Conservation (phyloP, 495 filamentous ascomycete genomes). For the Aspergillus saccharolyticus region DNA sequence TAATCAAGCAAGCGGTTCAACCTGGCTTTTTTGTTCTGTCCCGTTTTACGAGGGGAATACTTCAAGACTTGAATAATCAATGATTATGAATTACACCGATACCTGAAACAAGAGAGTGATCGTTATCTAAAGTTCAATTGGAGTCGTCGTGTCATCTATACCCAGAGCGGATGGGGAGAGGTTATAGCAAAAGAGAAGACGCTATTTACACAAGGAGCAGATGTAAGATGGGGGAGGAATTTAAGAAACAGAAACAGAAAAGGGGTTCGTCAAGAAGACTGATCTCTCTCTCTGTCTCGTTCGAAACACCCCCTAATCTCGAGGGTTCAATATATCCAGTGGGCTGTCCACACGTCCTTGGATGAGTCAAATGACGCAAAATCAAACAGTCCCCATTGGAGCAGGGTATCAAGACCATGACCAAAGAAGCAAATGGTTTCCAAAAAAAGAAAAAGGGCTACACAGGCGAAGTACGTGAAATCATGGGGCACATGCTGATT, state of each 20-base stretch:
- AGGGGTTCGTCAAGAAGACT: background rate
- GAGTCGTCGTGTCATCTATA: slow-evolving; percentile 34
- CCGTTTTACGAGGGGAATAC: too few relatives aligned
- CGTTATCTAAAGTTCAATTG: slow-evolving; percentile 11
- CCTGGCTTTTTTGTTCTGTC: too few relatives aligned
- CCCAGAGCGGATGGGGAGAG: slow-evolving; percentile 8
- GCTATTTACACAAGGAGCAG: slow-evolving; percentile 32
- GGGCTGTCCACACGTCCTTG: slow-evolving; percentile 11
- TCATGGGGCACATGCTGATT: slow-evolving; percentile 31
- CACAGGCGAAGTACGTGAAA: slow-evolving; percentile 20
- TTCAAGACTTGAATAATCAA: too few relatives aligned
- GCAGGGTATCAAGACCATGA: slow-evolving; percentile 50
- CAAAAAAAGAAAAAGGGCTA: slow-evolving; percentile 14
- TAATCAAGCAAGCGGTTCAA: too few relatives aligned
- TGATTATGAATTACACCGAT: too few relatives aligned
- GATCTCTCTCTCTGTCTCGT: slow-evolving; percentile 2
- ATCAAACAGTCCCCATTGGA: slow-evolving; percentile 22
- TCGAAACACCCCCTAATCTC: background rate
- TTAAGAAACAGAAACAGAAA: background rate
- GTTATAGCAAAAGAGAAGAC: slow-evolving; percentile 17
- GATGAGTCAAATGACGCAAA: slow-evolving; percentile 13
- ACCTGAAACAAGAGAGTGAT: too few relatives aligned
- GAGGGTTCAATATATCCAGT: slow-evolving; percentile 7
- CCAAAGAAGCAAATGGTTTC: slow-evolving; percentile 43
- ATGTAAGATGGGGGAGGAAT: background rate